Conservation (phyloP, 148 eudicot genomes). For the Diospyros lotus region DNA sequence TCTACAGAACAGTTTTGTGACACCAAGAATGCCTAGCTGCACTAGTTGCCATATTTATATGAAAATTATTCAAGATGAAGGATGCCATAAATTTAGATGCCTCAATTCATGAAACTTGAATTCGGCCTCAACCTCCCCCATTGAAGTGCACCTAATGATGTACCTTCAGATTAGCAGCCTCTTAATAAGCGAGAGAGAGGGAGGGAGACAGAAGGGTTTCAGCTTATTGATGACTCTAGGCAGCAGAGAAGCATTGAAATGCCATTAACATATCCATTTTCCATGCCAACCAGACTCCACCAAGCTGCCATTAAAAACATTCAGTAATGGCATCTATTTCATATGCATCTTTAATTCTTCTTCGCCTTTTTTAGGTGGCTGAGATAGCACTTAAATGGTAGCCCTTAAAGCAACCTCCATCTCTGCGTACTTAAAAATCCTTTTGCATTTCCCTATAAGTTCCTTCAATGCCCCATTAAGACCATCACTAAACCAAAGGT, state of each 20-base stretch:
- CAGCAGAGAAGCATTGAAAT: conserved; percentile 10
- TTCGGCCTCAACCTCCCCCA: conserved; percentile 12
- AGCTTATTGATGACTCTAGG: background rate
- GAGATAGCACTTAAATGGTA: background rate
- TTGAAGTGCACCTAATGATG: conserved; percentile 9
- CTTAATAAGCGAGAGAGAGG: background rate
- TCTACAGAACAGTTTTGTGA: no score
- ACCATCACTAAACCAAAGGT: background rate
- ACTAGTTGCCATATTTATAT: no score
- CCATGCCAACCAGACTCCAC: background rate
- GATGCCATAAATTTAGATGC: background rate
- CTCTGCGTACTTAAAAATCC: conserved; percentile 1
- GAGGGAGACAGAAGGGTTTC: background rate
- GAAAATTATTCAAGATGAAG: background rate
- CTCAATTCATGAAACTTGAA: background rate
- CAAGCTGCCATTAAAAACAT: conserved; percentile 18
- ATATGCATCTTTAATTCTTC: conserved; percentile 2
- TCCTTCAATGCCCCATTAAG: conserved; percentile 25
- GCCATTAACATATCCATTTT: no score
- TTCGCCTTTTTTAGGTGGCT: background rate
- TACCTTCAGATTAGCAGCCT: background rate
- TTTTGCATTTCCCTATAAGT: conserved; percentile 23
- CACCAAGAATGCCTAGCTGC: no score
- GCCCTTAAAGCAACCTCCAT: conserved; percentile 11
- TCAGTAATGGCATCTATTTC: background rate